These are phyloP conservation scores for Reutealis trisperma DNA, from an alignment of 345 rosid genomes.

Conservation along the genomic window DNA sequence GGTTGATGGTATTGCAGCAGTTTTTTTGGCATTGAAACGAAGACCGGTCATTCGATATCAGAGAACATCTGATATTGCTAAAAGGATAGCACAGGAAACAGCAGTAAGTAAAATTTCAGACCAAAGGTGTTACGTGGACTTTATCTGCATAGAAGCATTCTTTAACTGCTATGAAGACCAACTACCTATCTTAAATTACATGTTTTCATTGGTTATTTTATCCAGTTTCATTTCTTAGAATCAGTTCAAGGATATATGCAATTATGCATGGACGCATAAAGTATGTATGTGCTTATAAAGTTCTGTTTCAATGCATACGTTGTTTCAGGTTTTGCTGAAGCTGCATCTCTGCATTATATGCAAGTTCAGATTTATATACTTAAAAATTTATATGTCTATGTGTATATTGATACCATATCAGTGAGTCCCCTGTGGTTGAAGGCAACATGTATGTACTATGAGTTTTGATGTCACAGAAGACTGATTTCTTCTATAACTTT, in stretches of 20 bases:
- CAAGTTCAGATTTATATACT: not conserved
- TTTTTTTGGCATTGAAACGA: slow-evolving; percentile 84
- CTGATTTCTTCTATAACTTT: slow-evolving; percentile 12
- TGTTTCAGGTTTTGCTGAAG: not conserved
- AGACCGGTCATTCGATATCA: slow-evolving; percentile 94
- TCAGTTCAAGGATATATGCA: not conserved
- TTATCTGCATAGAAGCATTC: not conserved
- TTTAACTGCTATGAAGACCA: not conserved
- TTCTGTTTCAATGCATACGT: not conserved
- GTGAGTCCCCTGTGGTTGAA: not conserved
- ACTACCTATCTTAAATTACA: not conserved
- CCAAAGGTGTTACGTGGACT: not conserved
- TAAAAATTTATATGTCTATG: not conserved
- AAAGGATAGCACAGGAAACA: slow-evolving; percentile 95
- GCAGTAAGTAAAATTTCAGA: slow-evolving; percentile 53
- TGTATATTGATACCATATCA: not conserved
- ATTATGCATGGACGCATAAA: not conserved
- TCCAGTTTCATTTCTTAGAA: not conserved
- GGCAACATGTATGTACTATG: not conserved
- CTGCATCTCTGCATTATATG: not conserved
- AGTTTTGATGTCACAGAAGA: not conserved
- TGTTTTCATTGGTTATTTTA: not conserved
- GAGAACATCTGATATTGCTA: slow-evolving; percentile 91
- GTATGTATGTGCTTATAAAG: not conserved
- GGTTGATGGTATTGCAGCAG: slow-evolving; percentile 84